These are phyloP conservation scores for Fusarium sublunatum DNA, from an alignment of 2,329 filamentous ascomycete genomes.

Conservation along the genomic window DNA sequence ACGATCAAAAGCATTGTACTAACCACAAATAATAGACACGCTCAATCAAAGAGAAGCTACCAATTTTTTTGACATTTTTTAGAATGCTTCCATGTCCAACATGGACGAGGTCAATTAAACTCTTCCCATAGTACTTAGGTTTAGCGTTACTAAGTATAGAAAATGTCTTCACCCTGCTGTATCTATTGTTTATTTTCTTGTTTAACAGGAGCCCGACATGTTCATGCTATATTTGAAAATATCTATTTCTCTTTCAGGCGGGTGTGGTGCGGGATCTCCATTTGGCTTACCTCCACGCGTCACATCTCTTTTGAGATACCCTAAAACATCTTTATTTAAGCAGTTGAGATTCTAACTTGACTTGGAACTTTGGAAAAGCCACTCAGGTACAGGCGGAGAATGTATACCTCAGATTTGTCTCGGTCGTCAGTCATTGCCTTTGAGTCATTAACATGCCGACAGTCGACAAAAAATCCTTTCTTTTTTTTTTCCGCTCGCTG, in stretches of 20 bases:
- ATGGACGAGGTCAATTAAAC: no score
- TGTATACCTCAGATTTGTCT: background rate
- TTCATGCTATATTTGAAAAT: no score
- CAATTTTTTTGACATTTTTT: slow-evolving; percentile 16
- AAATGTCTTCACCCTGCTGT: no score
- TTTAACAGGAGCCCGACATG: no score
- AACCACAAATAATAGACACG: slow-evolving; percentile 5
- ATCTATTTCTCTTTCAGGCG: no score
- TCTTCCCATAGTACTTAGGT: no score
- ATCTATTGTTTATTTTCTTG: no score
- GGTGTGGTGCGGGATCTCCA: no score
- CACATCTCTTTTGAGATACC: no score
- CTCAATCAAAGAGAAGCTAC: slow-evolving; percentile 35
- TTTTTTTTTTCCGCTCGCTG: slow-evolving; percentile 1
- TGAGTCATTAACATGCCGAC: slow-evolving; percentile 2
- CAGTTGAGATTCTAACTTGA: background rate
- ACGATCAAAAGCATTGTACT: background rate
- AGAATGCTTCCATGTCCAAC: no score
- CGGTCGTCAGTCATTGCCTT: background rate
- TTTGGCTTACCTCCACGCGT: no score
- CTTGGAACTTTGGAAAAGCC: background rate
- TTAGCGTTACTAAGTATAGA: no score
- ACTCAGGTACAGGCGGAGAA: background rate
- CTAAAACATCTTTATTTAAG: background rate
- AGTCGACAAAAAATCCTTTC: background rate